A percentile compares a stretch with the other conserved stretches of the same genome.
These are phyloP conservation scores for Macroventuria anomochaeta DNA, from an alignment of 2,329 filamentous ascomycete genomes.

Conservation along the genomic window DNA sequence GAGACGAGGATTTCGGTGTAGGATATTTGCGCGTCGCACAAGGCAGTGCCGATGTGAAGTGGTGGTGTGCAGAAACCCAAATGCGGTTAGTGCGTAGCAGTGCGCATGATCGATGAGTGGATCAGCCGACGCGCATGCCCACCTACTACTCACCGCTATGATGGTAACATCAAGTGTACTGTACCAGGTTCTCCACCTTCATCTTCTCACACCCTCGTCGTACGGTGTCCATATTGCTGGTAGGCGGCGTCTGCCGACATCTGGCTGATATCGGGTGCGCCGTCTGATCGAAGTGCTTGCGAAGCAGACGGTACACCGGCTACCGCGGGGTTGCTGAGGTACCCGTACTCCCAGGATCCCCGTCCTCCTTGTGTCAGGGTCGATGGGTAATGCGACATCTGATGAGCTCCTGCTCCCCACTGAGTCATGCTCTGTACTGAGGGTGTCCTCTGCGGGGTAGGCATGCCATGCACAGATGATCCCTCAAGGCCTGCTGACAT, in stretches of 20 bases:
- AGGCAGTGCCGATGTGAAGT: slow-evolving; percentile 33
- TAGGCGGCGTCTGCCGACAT: slow-evolving; percentile 41
- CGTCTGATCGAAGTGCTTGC: slow-evolving; percentile 42
- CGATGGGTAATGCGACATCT: slow-evolving; percentile 44
- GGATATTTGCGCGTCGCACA: slow-evolving; percentile 26
- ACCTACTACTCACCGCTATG: slow-evolving; percentile 28
- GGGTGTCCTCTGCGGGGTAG: slow-evolving; percentile 43
- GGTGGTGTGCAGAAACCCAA: slow-evolving; percentile 38
- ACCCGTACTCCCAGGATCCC: slow-evolving; percentile 48
- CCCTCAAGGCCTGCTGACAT: slow-evolving; percentile 48
- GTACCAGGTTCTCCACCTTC: slow-evolving; percentile 9
- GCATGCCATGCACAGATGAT: slow-evolving; percentile 47
- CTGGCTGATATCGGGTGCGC: slow-evolving; percentile 40
- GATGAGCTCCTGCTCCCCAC: slow-evolving; percentile 40
- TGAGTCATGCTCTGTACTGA: slow-evolving; percentile 46
- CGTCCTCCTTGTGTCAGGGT: slow-evolving; percentile 40
- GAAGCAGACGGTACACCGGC: slow-evolving; percentile 35
- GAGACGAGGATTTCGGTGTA: slow-evolving; percentile 12
- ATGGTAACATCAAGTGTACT: slow-evolving; percentile 23
- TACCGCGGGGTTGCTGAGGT: slow-evolving; percentile 37
- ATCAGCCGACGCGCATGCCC: slow-evolving; percentile 42
- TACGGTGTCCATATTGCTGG: slow-evolving; percentile 48
- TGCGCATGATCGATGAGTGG: slow-evolving; percentile 42
- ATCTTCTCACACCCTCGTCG: slow-evolving; percentile 43
- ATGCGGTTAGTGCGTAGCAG: slow-evolving; percentile 31